These are phyloP conservation scores for Aristolochia fimbriata DNA, from an alignment of 164 flowering plant genomes.

Conservation along the genomic window DNA sequence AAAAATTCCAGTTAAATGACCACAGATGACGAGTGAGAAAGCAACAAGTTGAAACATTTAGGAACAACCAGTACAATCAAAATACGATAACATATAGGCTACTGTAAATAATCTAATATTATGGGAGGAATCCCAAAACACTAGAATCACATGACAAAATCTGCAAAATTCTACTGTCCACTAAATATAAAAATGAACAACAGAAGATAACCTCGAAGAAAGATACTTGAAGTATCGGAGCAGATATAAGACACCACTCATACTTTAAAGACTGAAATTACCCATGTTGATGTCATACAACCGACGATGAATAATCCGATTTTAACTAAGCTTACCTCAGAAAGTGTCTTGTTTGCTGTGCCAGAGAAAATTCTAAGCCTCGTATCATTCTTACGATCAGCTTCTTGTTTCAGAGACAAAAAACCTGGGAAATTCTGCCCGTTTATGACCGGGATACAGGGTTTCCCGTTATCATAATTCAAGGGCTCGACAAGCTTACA, in stretches of 20 bases:
- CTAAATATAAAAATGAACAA: not conserved
- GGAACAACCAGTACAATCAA: not conserved
- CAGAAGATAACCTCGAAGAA: not conserved
- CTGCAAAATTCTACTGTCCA: too few relatives aligned
- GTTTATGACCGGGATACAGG: slow-evolving; percentile 25
- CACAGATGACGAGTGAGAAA: not conserved
- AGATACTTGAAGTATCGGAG: not conserved
- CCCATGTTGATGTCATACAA: too few relatives aligned
- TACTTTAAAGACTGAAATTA: too few relatives aligned
- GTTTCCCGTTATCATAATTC: slow-evolving; percentile 48
- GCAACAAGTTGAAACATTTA: not conserved
- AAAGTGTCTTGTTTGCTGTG: slow-evolving; percentile 75
- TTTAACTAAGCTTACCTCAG: slow-evolving; percentile 44
- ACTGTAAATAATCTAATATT: not conserved
- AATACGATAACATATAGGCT: not conserved
- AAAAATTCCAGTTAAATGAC: not conserved
- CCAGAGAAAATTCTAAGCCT: slow-evolving; percentile 84
- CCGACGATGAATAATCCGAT: not conserved
- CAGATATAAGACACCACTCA: too few relatives aligned
- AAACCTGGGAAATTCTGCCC: slow-evolving; percentile 24
- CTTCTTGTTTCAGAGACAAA: slow-evolving; percentile 18
- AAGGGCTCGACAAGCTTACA: slow-evolving; percentile 49
- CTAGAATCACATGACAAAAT: too few relatives aligned
- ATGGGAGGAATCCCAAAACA: too few relatives aligned
- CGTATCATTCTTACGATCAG: slow-evolving; percentile 26